Conservation (phyloP, 805 yeast species). For the Wickerhamomyces bisporus region DNA sequence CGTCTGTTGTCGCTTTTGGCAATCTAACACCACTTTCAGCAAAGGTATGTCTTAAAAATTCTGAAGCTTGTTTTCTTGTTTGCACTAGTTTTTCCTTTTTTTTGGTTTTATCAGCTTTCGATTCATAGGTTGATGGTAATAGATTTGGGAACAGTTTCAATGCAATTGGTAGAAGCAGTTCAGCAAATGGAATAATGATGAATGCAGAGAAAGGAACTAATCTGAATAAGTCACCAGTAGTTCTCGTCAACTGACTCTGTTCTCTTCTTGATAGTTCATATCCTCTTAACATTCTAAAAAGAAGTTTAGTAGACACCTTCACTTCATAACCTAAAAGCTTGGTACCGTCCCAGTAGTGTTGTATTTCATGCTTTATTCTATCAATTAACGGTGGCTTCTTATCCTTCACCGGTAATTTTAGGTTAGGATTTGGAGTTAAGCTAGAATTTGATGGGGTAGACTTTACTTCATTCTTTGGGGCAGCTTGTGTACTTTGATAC, state of each 20-base stretch:
- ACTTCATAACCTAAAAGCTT: conserved; percentile 88
- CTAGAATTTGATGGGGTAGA: not conserved
- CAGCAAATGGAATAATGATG: conserved; percentile 90
- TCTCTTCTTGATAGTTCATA: conserved; percentile 91
- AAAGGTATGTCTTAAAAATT: conserved; percentile 60
- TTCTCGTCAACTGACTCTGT: conserved; percentile 78
- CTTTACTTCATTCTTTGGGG: not conserved
- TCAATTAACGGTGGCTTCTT: conserved; percentile 65
- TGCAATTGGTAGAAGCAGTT: conserved; percentile 82
- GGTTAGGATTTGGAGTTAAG: not conserved
- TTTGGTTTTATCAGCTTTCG: conserved; percentile 53
- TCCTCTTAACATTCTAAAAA: conserved; percentile 81
- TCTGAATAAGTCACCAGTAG: conserved; percentile 78
- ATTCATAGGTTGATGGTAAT: conserved; percentile 88
- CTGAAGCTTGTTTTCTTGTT: conserved; percentile 60
- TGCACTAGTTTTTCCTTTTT: conserved; percentile 51
- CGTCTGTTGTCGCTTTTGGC: conserved; percentile 59
- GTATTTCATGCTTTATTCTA: conserved; percentile 80
- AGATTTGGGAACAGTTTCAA: conserved; percentile 89
- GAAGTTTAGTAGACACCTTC: conserved; percentile 73
- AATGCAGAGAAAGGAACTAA: conserved; percentile 92
- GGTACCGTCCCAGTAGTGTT: conserved; percentile 95
- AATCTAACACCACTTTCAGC: conserved; percentile 63
- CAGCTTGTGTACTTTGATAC: conserved; percentile 2
- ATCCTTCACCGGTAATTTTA: conserved; percentile 16